phyloP scores from a whole-genome alignment of 352 stramenopile species.

The Albugo laibachii region DNA sequence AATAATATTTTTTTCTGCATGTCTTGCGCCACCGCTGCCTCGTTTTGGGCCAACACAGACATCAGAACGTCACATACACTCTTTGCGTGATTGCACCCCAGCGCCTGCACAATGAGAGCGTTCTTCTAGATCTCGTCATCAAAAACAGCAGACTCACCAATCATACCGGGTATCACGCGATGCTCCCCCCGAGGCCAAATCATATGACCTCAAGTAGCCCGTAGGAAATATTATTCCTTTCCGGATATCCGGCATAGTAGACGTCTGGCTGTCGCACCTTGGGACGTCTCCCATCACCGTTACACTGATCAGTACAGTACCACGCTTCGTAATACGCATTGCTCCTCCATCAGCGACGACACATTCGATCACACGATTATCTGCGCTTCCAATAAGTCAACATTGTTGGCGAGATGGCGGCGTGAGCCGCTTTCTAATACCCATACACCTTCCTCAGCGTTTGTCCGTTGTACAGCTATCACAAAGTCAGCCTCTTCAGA shows the following conservation, averaged over 20 bases:
- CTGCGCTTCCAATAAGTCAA: background rate
- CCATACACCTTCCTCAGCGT: background rate
- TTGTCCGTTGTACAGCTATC: too few species aligned
- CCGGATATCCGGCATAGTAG: background rate
- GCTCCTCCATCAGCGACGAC: background rate
- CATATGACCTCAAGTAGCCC: background rate
- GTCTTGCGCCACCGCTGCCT: background rate
- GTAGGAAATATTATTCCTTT: background rate
- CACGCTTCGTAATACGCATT: background rate
- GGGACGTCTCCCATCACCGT: too few species aligned
- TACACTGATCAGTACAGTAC: background rate
- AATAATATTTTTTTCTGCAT: background rate
- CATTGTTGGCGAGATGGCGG: background rate
- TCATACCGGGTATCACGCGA: too few species aligned
- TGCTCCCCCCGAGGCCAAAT: background rate
- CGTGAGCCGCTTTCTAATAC: background rate
- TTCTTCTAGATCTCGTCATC: background rate
- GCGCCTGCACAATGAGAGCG: background rate
- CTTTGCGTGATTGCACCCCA: background rate
- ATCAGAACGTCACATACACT: background rate
- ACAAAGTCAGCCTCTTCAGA: too few species aligned
- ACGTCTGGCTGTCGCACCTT: background rate
- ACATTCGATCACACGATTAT: background rate
- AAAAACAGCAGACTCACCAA: background rate
- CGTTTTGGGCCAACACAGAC: background rate